Evolutionary conservation across 805 yeast genomes (phyloP), one percentile per base, ranked within the genome.

Genomic region (Blastobotrys robertii): DNA sequence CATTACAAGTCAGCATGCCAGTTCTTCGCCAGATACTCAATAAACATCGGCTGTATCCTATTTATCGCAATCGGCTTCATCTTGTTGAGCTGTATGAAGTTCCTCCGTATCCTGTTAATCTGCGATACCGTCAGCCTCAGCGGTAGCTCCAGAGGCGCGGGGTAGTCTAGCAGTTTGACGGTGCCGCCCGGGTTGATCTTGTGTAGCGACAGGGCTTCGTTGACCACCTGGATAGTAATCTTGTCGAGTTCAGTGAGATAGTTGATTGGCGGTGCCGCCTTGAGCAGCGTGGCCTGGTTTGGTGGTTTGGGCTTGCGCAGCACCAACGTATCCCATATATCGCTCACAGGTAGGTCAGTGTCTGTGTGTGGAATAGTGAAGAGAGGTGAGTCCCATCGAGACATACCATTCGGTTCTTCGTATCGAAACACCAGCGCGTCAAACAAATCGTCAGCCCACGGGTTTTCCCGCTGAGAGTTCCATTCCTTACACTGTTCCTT

Each of bases 361-460:
- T 80, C 79, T 39, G 73, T 77, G 53, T 67, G 72, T 2, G 78
- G 73, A 1, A 88, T 62, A 0, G 85, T 77, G 56, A 87, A 79
- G 47, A 90, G 65, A 4, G 98, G 98, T 3, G 94, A 77, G 57
- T 92, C 98, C 98, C 98, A 92, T 46, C 96, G 66, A 22, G 81
- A 76, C 54, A 76, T 74, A 29, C 79, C 77, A 57, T 85, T 82
- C 0, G 98, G 98, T 59, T 92, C 98, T 62, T 92, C 98, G 57
- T 80, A 92, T 46, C 98, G 64, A 77, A 87, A 83, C 3, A 77
- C 72, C 44, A 90, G 65, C 41, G 81, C 88, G 11, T 70, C 70
- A 33, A 87, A 65, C 22, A 85, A 62, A 30, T 74, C 77, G 1
- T 67, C 69, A 37, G 76, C 79, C 95, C 95, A 87, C 5, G 65